These are phyloP conservation scores for Botryotinia convoluta DNA, from an alignment of 2,329 filamentous ascomycete genomes.

Conservation along the genomic window DNA sequence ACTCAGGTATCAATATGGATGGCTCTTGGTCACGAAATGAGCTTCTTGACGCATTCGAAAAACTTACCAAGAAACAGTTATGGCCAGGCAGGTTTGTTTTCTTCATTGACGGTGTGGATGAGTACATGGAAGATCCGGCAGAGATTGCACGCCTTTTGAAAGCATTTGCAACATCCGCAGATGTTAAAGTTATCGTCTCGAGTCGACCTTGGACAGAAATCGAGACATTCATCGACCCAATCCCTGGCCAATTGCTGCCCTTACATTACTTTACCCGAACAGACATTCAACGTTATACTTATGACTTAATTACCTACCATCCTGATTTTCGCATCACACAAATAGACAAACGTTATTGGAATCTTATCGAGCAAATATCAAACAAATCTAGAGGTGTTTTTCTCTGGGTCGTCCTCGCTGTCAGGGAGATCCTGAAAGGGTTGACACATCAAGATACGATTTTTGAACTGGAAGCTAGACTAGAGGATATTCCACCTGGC, in stretches of 20 bases:
- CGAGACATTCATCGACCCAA: neutral
- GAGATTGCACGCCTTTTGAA: neutral
- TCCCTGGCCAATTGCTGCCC: neutral
- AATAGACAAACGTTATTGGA: neutral
- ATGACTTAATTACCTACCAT: neutral
- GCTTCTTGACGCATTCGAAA: neutral
- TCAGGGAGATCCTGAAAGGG: neutral
- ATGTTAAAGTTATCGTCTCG: neutral
- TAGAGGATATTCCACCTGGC: neutral
- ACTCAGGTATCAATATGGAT: neutral
- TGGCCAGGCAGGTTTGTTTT: neutral
- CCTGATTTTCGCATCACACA: neutral
- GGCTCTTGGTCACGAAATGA: neutral
- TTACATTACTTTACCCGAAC: neutral
- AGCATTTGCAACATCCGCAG: neutral
- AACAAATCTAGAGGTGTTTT: neutral
- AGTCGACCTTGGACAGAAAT: conserved; percentile 9
- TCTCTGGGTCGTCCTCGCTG: neutral
- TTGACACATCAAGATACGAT: neutral
- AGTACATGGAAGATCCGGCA: neutral
- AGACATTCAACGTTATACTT: neutral
- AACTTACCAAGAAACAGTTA: neutral
- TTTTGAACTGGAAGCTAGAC: neutral
- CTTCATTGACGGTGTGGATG: conserved; percentile 2
- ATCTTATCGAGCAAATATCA: neutral